Percentiles rank a stretch among this genome's conserved stretches.
Evolutionary conservation across 2,329 filamentous ascomycete species (phyloP).

Genomic region (Parastagonospora avenae): DNA sequence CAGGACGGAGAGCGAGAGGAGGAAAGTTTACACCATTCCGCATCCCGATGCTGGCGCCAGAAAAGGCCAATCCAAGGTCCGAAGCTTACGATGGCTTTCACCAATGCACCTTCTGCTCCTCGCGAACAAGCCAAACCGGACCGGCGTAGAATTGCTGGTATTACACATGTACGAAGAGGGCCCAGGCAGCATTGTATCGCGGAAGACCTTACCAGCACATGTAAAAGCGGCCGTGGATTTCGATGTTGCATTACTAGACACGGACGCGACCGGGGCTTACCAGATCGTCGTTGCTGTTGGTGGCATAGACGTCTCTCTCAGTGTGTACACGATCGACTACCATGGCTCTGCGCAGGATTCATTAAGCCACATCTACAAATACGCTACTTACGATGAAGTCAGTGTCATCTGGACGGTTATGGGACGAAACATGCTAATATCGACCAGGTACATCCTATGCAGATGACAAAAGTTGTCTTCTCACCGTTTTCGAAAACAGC

Average conservation of each 20-base stretch:
- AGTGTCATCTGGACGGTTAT: conserved; percentile 21
- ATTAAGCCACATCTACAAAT: conserved; percentile 55
- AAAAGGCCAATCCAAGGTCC: conserved; percentile 56
- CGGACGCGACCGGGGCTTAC: conserved; percentile 64
- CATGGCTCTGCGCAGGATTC: conserved; percentile 53
- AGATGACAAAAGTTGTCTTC: conserved; percentile 61
- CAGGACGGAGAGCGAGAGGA: conserved; percentile 31
- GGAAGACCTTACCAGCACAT: conserved; percentile 66
- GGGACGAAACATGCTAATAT: conserved; percentile 8
- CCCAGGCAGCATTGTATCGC: conserved; percentile 54
- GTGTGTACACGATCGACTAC: conserved; percentile 78
- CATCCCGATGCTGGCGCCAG: conserved; percentile 42
- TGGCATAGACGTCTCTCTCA: conserved; percentile 78
- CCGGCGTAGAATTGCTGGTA: conserved; percentile 61
- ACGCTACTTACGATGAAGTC: conserved; percentile 60
- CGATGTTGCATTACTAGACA: conserved; percentile 72
- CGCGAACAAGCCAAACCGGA: conserved; percentile 59
- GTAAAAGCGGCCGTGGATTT: conserved; percentile 79
- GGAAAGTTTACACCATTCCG: conserved; percentile 38
- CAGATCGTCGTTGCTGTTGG: conserved; percentile 84
- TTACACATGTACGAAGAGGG: conserved; percentile 65
- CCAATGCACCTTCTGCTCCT: conserved; percentile 60
- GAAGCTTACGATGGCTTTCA: conserved; percentile 62
- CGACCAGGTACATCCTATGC: conserved; percentile 54
- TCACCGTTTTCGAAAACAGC: conserved; percentile 51